Base-by-base conservation (phyloP, 2,329 filamentous ascomycete species). In the Didymosphaeria variabile region DNA sequence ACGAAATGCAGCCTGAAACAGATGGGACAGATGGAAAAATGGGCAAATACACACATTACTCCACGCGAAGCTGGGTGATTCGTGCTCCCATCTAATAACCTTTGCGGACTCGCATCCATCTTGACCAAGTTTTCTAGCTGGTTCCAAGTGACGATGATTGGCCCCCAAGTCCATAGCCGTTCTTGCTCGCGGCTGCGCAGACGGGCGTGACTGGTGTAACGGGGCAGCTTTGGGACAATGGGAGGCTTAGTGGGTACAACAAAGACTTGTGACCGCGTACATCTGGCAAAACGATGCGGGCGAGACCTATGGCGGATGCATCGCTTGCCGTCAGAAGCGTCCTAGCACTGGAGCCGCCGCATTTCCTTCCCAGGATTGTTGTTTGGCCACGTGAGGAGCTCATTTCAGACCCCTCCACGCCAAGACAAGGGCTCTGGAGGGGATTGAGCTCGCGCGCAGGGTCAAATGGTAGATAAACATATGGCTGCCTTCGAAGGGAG, bases 111-210 rank as follows among this genome's bases (percentile, higher is more conserved):
- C 15, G 2, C 40, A 42, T 21, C n/a, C 7, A 40, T 42, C 54
- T 44, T 45, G 61, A 62, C 64, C 69, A 69, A 66, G 70, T 67
- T 71, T 75, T 76, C 72, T 72, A 74, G 72, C 68, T 68, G 67
- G 67, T 75, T 76, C 72, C 63, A 72, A 53, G 59, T 47, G 6
- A 58, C 57, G 55, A 56, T 73, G 73, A 74, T 75, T 75, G 73
- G 75, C 64, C 58, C 57, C 55, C 64, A 63, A 19, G 38, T 7
- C 55, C 64, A 59, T 64, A 62, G 62, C 59, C 51, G 60, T 54
- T 38, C 4, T 36, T 36, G 63, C 60, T 63, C 63, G 67, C 66
- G 67, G 66, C 59, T 64, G 66, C 61, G 57, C 65, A 62, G 61
- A 65, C 4, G 26, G 26, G 64, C 64, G 60, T 70, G 69, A 69